phyloP scores from a whole-genome alignment of 2,329 filamentous ascomycete species.

The Colletotrichum truncatum region DNA sequence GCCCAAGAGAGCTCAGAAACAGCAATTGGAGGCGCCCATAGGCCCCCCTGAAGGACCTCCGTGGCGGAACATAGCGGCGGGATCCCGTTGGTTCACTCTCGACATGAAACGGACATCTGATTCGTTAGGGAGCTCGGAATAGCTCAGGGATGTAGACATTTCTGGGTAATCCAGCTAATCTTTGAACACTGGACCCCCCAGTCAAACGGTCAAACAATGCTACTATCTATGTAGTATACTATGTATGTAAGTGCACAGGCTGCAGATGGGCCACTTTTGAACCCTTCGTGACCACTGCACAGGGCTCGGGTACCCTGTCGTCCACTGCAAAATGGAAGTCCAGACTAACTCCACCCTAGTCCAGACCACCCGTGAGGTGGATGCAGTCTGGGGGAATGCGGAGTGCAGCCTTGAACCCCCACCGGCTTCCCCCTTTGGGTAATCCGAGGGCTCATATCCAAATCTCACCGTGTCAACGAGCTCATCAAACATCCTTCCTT shows the following conservation, averaged over 20 bases:
- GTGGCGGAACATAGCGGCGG: not conserved
- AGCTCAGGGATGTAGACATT: not conserved
- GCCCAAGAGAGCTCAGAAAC: conserved; percentile 8
- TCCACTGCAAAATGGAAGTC: not conserved
- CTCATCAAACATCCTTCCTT: conserved; percentile 33
- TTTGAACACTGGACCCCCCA: no score
- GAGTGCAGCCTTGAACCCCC: conserved; percentile 15
- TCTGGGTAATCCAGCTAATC: not conserved
- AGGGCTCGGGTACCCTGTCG: not conserved
- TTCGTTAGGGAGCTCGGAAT: not conserved
- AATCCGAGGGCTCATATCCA: conserved; percentile 31
- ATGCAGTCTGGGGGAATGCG: conserved; percentile 20
- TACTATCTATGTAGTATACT: no score
- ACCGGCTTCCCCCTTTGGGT: conserved; percentile 17
- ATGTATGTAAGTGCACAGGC: no score
- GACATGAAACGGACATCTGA: conserved; percentile 1
- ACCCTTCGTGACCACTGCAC: not conserved
- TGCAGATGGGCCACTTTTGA: not conserved
- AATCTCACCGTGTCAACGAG: conserved; percentile 39
- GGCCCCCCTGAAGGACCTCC: not conserved
- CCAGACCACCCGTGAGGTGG: conserved; percentile 3
- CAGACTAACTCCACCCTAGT: conserved; percentile 3
- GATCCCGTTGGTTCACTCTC: conserved; percentile 6
- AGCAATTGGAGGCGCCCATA: conserved; percentile 19
- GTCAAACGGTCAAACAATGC: no score